Evolutionary conservation across 306 rosid genomes (phyloP).

Genomic region (Cucurbita ficifolia): DNA sequence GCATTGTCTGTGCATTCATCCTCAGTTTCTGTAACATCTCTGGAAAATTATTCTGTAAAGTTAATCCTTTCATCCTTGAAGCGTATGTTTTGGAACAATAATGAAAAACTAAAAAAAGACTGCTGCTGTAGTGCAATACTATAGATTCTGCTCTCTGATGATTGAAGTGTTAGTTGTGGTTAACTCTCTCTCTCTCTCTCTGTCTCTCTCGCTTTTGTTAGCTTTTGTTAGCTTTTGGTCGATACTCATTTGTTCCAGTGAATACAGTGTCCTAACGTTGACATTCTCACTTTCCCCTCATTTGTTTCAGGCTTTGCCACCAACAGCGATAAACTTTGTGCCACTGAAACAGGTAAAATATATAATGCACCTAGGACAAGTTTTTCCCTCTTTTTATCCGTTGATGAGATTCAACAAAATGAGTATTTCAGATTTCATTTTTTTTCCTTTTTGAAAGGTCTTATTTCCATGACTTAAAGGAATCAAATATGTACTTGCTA

Average conservation of each 20-base stretch:
- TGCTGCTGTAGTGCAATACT: neutral
- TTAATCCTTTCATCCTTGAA: neutral
- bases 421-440: neutral
- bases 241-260: neutral
- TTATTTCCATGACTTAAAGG: neutral
- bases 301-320: slow-evolving; percentile 64
- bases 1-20: neutral
- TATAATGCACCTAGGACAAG: neutral
- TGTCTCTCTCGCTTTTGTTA: too few species aligned
- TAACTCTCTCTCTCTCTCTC: neutral
- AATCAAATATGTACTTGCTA: neutral
- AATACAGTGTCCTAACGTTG: neutral
- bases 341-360: slow-evolving; percentile 75
- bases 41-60: neutral
- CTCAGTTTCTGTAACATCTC: neutral
- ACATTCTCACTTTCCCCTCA: slow-evolving; percentile 3
- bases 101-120: neutral
- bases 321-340: slow-evolving; percentile 55
- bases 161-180: neutral
- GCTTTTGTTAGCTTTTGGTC: neutral
- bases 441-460: neutral
- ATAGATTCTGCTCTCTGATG: neutral
- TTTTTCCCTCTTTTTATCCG: neutral
- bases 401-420: neutral
- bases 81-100: neutral